Conservation (phyloP, 108 stramenopile species). For the Nannochloropsis gaditana region DNA sequence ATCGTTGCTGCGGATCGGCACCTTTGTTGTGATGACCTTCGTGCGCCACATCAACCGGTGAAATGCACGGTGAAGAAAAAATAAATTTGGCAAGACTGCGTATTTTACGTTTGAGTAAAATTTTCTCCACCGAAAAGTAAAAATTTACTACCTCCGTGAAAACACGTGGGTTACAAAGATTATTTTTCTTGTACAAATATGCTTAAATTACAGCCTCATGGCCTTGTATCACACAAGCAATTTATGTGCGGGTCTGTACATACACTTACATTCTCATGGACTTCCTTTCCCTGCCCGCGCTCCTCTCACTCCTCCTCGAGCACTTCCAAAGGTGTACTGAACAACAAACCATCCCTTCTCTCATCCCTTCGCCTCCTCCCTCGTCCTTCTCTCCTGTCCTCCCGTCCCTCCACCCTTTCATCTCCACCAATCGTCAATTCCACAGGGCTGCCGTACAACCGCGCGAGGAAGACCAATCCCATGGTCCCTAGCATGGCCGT, state of each 20-base stretch:
- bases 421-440: neutral
- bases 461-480: neutral
- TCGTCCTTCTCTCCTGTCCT: neutral
- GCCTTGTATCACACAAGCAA: no score
- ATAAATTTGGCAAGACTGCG: neutral
- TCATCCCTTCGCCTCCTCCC: neutral
- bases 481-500: conserved; percentile 1
- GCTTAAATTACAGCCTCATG: no score
- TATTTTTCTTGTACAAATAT: no score
- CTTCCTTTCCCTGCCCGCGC: neutral
- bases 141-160: no score
- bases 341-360: neutral
- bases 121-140: no score
- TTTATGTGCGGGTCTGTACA: no score
- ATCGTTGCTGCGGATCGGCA: neutral
- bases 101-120: no score
- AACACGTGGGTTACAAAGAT: no score
- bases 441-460: neutral
- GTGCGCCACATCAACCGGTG: conserved; percentile 34
- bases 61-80: neutral
- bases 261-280: no score
- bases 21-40: conserved; percentile 28
- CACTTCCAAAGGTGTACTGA: neutral
- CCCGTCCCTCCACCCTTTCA: neutral
- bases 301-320: neutral